These are phyloP conservation scores for Rhodomyrtus tomentosa DNA, from an alignment of 345 rosid genomes.

Conservation along the genomic window DNA sequence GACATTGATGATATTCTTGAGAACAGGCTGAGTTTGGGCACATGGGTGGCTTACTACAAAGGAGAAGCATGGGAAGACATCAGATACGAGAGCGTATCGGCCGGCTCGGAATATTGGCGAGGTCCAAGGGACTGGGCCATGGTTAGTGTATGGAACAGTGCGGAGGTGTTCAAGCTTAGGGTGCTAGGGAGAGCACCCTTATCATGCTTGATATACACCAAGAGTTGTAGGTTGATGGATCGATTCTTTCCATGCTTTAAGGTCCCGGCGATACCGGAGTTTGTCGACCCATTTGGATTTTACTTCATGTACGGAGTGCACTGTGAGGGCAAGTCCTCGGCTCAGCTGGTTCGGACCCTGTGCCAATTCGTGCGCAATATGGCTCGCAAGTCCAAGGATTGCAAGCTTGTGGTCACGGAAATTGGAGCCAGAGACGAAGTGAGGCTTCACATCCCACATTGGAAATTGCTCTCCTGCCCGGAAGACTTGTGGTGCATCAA, in stretches of 20 bases:
- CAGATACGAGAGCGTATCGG: neutral
- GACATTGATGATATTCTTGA: constrained; percentile 49
- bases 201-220: constrained; percentile 37
- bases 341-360: constrained; percentile 36
- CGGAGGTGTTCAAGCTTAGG: constrained; percentile 54
- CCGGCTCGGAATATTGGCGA: neutral
- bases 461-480: constrained; percentile 68
- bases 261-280: constrained; percentile 39
- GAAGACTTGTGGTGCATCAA: constrained; percentile 87
- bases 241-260: constrained; percentile 39
- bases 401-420: constrained; percentile 58
- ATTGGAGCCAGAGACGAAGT: constrained; percentile 30
- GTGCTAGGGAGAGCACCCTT: constrained; percentile 43
- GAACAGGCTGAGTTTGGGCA: constrained; percentile 61
- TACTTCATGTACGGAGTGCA: constrained; percentile 67
- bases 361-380: constrained; percentile 53
- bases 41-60: constrained; percentile 59
- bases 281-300: constrained; percentile 59
- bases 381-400: constrained; percentile 37
- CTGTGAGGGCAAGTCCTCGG: constrained; percentile 46
- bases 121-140: constrained; percentile 54
- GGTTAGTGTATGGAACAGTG: constrained; percentile 78
- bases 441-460: constrained; percentile 44
- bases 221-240: constrained; percentile 28
- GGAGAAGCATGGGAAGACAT: constrained; percentile 11